Conservation (phyloP, 2,329 filamentous ascomycete genomes). For the Fusarium ambrosium region DNA sequence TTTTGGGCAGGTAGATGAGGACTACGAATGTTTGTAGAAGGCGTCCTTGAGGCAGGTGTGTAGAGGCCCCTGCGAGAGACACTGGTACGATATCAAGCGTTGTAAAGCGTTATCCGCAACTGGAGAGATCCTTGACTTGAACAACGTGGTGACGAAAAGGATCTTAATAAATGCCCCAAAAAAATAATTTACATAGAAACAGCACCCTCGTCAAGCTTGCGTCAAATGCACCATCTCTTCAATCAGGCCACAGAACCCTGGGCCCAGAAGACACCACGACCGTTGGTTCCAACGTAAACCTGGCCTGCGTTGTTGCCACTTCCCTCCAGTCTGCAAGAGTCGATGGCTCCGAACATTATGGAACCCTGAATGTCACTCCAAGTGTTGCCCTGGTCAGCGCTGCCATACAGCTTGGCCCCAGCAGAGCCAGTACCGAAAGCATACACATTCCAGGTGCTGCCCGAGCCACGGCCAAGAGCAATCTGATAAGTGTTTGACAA, state of each 20-base stretch:
- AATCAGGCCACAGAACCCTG: slow-evolving; percentile 17
- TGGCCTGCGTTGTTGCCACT: slow-evolving; percentile 60
- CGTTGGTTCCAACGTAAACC: slow-evolving; percentile 66
- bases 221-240: not conserved
- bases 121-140: not conserved
- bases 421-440: slow-evolving; percentile 60
- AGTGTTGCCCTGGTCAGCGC: slow-evolving; percentile 56
- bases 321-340: slow-evolving; percentile 56
- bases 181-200: not conserved
- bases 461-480: slow-evolving; percentile 58
- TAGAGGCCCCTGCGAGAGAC: not conserved
- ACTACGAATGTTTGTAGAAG: too few relatives aligned
- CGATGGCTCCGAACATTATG: slow-evolving; percentile 59
- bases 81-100: not conserved
- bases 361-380: slow-evolving; percentile 63
- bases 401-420: slow-evolving; percentile 61
- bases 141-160: too few relatives aligned
- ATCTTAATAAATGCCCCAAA: too few relatives aligned
- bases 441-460: slow-evolving; percentile 60
- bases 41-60: too few relatives aligned
- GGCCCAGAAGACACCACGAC: slow-evolving; percentile 58
- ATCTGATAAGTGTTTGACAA: slow-evolving; percentile 59
- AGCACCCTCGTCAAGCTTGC: not conserved
- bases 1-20: too few relatives aligned
- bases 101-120: not conserved